Evolutionary conservation across 108 stramenopile species (phyloP).

Genomic region (Cafeteria roenbergensis): DNA sequence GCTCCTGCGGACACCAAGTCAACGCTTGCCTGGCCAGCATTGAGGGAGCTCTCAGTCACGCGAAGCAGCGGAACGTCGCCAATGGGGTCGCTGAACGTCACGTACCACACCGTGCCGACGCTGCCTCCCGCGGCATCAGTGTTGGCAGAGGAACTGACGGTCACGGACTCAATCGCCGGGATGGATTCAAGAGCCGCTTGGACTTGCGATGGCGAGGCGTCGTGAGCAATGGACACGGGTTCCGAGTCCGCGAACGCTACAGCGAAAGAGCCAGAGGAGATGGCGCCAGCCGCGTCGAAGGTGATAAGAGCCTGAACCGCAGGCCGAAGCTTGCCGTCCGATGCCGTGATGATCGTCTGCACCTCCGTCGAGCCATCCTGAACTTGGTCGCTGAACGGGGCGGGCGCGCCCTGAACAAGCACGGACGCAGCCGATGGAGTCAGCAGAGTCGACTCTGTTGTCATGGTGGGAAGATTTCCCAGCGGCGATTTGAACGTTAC

Average conservation of each 20-base stretch:
- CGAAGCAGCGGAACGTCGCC: conserved; percentile 45
- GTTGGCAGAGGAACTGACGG: conserved; percentile 20
- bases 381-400: no score
- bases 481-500: no score
- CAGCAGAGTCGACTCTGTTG: no score
- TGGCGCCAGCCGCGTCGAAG: neutral
- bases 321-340: conserved; percentile 41
- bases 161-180: conserved; percentile 22
- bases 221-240: conserved; percentile 22
- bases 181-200: conserved; percentile 27
- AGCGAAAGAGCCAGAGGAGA: conserved; percentile 19
- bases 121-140: conserved; percentile 22
- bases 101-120: conserved; percentile 13
- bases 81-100: conserved; percentile 55
- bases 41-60: conserved; percentile 20
- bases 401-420: no score
- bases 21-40: no score
- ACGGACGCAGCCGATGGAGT: no score
- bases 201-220: conserved; percentile 13
- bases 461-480: no score
- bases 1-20: conserved; percentile 41
- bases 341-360: conserved; percentile 53
- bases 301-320: conserved; percentile 47
- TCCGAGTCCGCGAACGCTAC: conserved; percentile 22
- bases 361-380: conserved; percentile 54